Conservation (phyloP, 306 rosid genomes). For the Medicago ruthenica region DNA sequence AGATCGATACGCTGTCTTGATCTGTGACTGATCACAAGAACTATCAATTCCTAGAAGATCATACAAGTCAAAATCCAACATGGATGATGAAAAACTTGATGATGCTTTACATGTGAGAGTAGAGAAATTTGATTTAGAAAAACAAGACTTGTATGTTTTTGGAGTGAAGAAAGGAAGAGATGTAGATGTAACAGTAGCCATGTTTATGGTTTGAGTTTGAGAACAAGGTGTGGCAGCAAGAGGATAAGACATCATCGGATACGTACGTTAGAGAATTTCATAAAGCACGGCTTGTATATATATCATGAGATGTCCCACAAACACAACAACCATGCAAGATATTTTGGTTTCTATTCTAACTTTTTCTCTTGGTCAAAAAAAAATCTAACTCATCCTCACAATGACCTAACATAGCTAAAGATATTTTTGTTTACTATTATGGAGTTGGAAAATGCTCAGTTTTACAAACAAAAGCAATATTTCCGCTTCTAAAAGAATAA, state of each 20-base stretch:
- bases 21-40: slow-evolving; percentile 65
- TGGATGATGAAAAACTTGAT: slow-evolving; percentile 24
- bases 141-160: background rate
- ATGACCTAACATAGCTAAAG: background rate
- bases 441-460: too few species aligned
- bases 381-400: background rate
- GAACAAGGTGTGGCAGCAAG: slow-evolving; percentile 21
- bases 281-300: background rate
- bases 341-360: slow-evolving; percentile 35
- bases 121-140: slow-evolving; percentile 9
- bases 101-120: slow-evolving; percentile 56
- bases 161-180: slow-evolving; percentile 34
- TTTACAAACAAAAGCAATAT: too few species aligned
- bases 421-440: slow-evolving; percentile 19
- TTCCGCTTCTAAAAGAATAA: too few species aligned
- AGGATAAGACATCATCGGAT: slow-evolving; percentile 43
- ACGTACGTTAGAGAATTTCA: slow-evolving; percentile 17
- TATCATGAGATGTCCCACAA: background rate
- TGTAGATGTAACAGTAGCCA: slow-evolving; percentile 45
- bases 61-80: slow-evolving; percentile 74
- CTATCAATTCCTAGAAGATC: slow-evolving; percentile 86
- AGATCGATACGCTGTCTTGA: slow-evolving; percentile 72
- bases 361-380: background rate
- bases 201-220: slow-evolving; percentile 41
- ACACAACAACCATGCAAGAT: slow-evolving; percentile 36